Conservation (phyloP, 75 land plant species). For the Selaginella tamariscina region DNA sequence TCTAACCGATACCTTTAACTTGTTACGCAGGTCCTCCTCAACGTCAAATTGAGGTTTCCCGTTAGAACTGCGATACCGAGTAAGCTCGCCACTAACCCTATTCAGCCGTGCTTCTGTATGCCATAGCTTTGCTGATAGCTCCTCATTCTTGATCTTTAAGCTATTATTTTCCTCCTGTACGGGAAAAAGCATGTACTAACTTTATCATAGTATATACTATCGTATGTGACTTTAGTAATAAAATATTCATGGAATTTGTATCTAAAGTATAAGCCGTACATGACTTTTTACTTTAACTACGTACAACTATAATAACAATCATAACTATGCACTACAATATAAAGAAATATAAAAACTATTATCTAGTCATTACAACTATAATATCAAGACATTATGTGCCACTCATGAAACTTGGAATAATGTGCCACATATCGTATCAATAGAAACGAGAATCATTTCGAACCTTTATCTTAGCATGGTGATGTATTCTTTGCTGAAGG, state of each 20-base stretch:
- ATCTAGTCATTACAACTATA: not conserved
- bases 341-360: not conserved
- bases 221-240: not conserved
- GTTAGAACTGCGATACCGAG: conserved; percentile 35
- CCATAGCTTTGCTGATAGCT: conserved; percentile 39
- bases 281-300: not conserved
- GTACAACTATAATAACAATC: not conserved
- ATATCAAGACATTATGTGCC: not conserved
- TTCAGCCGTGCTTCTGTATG: conserved; percentile 45
- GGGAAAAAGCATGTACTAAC: too few relatives aligned
- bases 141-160: conserved; percentile 54
- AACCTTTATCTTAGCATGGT: conserved; percentile 95
- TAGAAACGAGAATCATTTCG: not conserved
- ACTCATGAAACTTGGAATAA: not conserved
- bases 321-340: not conserved
- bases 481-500: conserved; percentile 83
- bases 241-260: not conserved
- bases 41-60: conserved; percentile 47
- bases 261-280: not conserved
- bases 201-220: too few relatives aligned
- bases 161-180: conserved; percentile 75
- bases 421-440: not conserved
- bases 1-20: conserved; percentile 10
- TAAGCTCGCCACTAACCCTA: conserved; percentile 68
- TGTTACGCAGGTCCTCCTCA: conserved; percentile 39